Evolutionary conservation across 2,329 filamentous ascomycete genomes (phyloP), one percentile per base, ranked within the genome.

Genomic region (Blastomyces percursus): DNA sequence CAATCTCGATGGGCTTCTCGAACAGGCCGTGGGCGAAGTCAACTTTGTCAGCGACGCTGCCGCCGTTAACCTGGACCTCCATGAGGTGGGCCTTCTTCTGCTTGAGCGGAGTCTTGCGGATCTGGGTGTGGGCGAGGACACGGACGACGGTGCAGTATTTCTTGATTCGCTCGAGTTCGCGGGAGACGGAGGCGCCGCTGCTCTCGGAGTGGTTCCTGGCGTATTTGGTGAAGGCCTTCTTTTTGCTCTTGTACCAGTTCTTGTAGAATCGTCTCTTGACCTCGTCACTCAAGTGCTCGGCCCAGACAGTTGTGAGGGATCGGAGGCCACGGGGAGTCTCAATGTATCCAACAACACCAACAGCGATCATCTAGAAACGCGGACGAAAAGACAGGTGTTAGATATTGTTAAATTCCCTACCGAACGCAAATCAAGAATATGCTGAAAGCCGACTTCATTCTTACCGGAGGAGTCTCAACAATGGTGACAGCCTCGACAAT

Each of bases 191-290:
- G 73, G 90, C 83, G 75, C 91, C 92, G 81, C 81, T 89, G 84
- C 82, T 88, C 85, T 97, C 93, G 69, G 93, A 91, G 88, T 97
- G 91, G 88, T 96, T 93, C 91, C 97, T 99, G 85, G 94, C 91
- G 84, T 99, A 99, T 86, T 96, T 96, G 86, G 94, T 99, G 86
- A 99, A 99, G 68, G 94, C 94, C 93, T 99, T 99, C 91, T 96
- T 97, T 92, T 99, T 99, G 86, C 87, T 91, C 89, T 96, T 96
- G 90, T 99, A 99, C 94, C 94, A 99, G 89, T 99, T 99, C 91
- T 97, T 97, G 90, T 99, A 99, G 91, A 99, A 99, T 79, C 94
- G 90, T 77, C 94, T 90, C 89, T 96, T 96, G 81, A 99, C 79
- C 84, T 97, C 94, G 81, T 99, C 94, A 82, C 89, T 90, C 81